These are phyloP conservation scores for Dendrostoma leiphaemia DNA, from an alignment of 2,329 filamentous ascomycete species.

Conservation along the genomic window DNA sequence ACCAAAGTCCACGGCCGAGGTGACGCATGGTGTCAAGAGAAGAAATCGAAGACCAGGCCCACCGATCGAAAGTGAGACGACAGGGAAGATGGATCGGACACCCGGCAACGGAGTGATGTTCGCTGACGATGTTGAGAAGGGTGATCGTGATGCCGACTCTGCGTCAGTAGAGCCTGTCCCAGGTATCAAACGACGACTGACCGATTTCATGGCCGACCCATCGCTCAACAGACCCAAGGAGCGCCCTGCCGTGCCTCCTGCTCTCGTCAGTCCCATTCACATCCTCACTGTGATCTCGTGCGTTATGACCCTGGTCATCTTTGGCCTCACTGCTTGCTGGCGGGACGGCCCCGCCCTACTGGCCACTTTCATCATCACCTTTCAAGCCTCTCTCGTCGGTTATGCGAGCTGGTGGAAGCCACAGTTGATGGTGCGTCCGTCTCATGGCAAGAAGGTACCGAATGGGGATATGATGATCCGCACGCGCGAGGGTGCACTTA, in stretches of 20 bases:
- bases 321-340: slow-evolving; percentile 40
- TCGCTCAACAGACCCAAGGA: slow-evolving; percentile 36
- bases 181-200: slow-evolving; percentile 32
- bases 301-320: slow-evolving; percentile 45
- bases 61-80: too few species aligned
- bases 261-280: slow-evolving; percentile 50
- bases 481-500: slow-evolving; percentile 58
- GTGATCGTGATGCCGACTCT: slow-evolving; percentile 12
- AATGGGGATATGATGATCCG: slow-evolving; percentile 59
- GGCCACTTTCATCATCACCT: slow-evolving; percentile 50
- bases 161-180: slow-evolving; percentile 19
- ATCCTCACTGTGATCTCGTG: slow-evolving; percentile 51
- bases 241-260: slow-evolving; percentile 47
- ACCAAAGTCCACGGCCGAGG: neutral
- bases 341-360: slow-evolving; percentile 50
- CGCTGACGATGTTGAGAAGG: slow-evolving; percentile 20
- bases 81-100: too few species aligned
- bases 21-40: neutral
- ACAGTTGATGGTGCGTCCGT: slow-evolving; percentile 48
- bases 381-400: slow-evolving; percentile 53
- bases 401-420: slow-evolving; percentile 59
- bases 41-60: neutral
- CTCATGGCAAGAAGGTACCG: slow-evolving; percentile 48
- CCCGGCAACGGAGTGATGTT: slow-evolving; percentile 8
- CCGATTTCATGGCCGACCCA: slow-evolving; percentile 42